Evolutionary conservation across 768 basidiomycete species (phyloP), one percentile per base, ranked within the genome.

Genomic region (Clitopilus passeckerianus): DNA sequence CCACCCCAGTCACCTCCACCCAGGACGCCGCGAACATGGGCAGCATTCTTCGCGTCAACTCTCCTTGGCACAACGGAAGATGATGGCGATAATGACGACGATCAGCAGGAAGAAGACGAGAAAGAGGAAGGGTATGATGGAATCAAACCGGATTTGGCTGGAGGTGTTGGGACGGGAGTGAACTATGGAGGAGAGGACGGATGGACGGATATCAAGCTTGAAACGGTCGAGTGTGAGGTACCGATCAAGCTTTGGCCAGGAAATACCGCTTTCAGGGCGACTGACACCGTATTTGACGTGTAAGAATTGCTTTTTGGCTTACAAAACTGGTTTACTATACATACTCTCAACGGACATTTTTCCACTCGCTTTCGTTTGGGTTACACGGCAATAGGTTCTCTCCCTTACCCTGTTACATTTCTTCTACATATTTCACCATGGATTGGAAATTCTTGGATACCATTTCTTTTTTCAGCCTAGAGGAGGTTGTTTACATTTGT

Each of bases 191-290:
- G 72, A n/a, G 84, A 85, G 60, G 79, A 77, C 5, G 86, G 77
- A 1, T 93, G 90, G 91, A 67, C 66, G 57, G 86, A 87, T 60
- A 81, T 90, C 10, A 77, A 71, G 67, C 80, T 89, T 23, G 95
- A 98, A 80, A 91, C 87, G 60, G 93, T 98, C 16, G 96, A 97
- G 71, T 97, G 95, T 66, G 91, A 95, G 70, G 90, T 98, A 44
- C 92, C 93, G 18, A 84, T 98, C 59, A 84, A 72, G 64, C 89
- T 97, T 1, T 95, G 89, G 82, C 87, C 94, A 10, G 92, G 92
- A 46, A 94, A 93, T 73, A 95, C 92, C 4, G 89, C 87, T 46
- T 94, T 91, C 73, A 87, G 84, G 71, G 84, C 91, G 3, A 77
- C 82, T 67, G 87, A 91, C 62, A 86, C 92, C 7, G 85, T 90